Percentiles rank a stretch among this genome's conserved stretches.
Evolutionary conservation across 2,329 filamentous ascomycete species (phyloP).

Genomic region (Ophiobolus disseminans): DNA sequence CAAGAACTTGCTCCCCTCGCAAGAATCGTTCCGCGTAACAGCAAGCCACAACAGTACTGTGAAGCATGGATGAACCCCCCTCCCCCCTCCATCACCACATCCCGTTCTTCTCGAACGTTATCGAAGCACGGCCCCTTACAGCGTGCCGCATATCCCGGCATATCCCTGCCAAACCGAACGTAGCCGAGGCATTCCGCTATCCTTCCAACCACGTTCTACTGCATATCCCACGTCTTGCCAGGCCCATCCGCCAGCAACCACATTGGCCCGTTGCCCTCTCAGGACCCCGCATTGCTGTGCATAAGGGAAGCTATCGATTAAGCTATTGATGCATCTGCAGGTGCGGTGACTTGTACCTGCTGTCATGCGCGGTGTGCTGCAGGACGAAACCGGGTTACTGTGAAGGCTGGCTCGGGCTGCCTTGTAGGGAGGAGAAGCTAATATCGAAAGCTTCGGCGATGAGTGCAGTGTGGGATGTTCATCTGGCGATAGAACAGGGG

Average conservation of each 20-base stretch:
- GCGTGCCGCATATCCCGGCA: constrained; percentile 10
- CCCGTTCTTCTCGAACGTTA: constrained; percentile 20
- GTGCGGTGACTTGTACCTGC: constrained; percentile 20
- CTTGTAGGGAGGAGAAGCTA: too few species aligned
- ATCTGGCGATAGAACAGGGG: background rate
- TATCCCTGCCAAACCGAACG: constrained; percentile 14
- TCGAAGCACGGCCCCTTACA: constrained; percentile 27
- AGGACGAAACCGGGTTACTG: background rate
- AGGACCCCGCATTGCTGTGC: constrained; percentile 2
- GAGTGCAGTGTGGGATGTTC: background rate
- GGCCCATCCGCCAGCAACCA: constrained; percentile 1
- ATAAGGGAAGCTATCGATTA: constrained; percentile 16
- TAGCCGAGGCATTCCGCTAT: constrained; percentile 30
- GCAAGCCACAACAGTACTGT: constrained; percentile 1
- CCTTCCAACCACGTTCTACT: constrained; percentile 28
- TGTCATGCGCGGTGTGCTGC: constrained; percentile 2
- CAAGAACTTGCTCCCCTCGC: background rate
- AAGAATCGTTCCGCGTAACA: background rate
- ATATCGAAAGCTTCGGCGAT: constrained; percentile 5
- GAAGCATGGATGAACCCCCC: background rate
- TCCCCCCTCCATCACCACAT: constrained; percentile 6
- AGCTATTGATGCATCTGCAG: constrained; percentile 28
- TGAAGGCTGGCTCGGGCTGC: too few species aligned
- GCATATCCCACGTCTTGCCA: constrained; percentile 28
- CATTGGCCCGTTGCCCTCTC: background rate